A percentile compares a stretch with the other conserved stretches of the same genome.
Evolutionary conservation across 805 yeast genomes (phyloP).

Genomic region (Ogataea saltuana): DNA sequence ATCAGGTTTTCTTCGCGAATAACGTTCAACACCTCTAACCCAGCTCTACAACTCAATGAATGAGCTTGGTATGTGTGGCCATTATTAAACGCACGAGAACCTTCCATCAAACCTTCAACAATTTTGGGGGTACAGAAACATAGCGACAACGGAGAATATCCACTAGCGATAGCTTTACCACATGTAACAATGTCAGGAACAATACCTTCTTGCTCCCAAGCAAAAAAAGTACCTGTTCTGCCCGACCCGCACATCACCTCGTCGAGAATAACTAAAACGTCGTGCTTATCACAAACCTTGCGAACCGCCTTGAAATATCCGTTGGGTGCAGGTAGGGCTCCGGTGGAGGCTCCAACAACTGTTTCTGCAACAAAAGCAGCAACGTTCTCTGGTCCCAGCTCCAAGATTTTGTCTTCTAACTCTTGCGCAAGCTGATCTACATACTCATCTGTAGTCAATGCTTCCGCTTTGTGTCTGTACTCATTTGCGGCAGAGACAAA

Average conservation of each 20-base stretch:
- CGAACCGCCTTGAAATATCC: slow-evolving; percentile 41
- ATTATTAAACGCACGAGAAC: slow-evolving; percentile 34
- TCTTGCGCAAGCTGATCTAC: slow-evolving; percentile 22
- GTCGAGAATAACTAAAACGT: slow-evolving; percentile 46
- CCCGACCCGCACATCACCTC: slow-evolving; percentile 61
- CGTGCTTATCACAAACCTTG: slow-evolving; percentile 50
- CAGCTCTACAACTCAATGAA: slow-evolving; percentile 43
- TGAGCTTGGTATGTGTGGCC: slow-evolving; percentile 51
- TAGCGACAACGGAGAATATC: slow-evolving; percentile 43
- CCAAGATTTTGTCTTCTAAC: slow-evolving; percentile 26
- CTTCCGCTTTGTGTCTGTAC: slow-evolving; percentile 15
- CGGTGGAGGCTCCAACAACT: slow-evolving; percentile 27
- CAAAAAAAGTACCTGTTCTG: slow-evolving; percentile 47
- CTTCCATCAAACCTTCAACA: slow-evolving; percentile 22
- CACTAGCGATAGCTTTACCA: slow-evolving; percentile 50
- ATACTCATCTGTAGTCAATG: slow-evolving; percentile 19
- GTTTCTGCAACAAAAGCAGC: slow-evolving; percentile 30
- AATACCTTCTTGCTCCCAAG: slow-evolving; percentile 46
- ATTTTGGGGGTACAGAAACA: slow-evolving; percentile 39
- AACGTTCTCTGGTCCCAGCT: slow-evolving; percentile 28
- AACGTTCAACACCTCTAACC: slow-evolving; percentile 43
- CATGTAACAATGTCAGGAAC: slow-evolving; percentile 49
- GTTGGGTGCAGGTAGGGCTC: slow-evolving; percentile 31
- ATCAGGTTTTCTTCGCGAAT: slow-evolving; percentile 28
- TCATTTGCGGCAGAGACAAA: slow-evolving; percentile 24